Conservation (phyloP, 169 alveolate species). For the Plasmodium coatneyi region DNA sequence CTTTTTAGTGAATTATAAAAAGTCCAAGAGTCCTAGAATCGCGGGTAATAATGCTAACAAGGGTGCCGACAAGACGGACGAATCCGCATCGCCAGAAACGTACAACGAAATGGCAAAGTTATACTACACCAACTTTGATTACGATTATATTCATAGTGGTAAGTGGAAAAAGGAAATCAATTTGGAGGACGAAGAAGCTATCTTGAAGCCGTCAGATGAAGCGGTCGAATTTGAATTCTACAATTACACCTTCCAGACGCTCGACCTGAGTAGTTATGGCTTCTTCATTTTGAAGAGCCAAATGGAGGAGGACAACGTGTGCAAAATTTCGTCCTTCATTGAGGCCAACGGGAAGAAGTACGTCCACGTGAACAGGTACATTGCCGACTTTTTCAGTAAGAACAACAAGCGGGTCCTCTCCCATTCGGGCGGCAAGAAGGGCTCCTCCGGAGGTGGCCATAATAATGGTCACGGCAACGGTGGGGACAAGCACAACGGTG, state of each 20-base stretch:
- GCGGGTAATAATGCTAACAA: not conserved
- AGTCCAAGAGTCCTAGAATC: not conserved
- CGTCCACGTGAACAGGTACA: slow-evolving; percentile 37
- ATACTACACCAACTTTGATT: slow-evolving; percentile 36
- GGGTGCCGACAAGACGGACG: not conserved
- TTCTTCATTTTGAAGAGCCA: slow-evolving; percentile 54
- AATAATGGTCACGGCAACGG: not conserved
- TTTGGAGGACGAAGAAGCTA: slow-evolving; percentile 49
- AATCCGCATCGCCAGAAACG: not conserved
- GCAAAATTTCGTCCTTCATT: slow-evolving; percentile 52
- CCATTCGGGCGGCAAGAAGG: not conserved
- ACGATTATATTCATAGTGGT: slow-evolving; percentile 64
- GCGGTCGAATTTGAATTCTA: slow-evolving; percentile 64
- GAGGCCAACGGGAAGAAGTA: slow-evolving; percentile 67
- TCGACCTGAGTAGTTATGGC: slow-evolving; percentile 38
- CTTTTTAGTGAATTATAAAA: slow-evolving; percentile 52
- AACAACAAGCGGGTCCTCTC: slow-evolving; percentile 52
- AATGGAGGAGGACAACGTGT: slow-evolving; percentile 53
- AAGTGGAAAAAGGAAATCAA: slow-evolving; percentile 58
- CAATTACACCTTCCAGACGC: slow-evolving; percentile 57
- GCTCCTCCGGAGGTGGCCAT: not conserved
- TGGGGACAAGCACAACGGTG: not conserved
- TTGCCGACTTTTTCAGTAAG: slow-evolving; percentile 49
- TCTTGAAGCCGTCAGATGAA: slow-evolving; percentile 64
- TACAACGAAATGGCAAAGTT: slow-evolving; percentile 16